Conservation (phyloP, 2,329 filamentous ascomycete species). For the Huntiella bhutanensis region DNA sequence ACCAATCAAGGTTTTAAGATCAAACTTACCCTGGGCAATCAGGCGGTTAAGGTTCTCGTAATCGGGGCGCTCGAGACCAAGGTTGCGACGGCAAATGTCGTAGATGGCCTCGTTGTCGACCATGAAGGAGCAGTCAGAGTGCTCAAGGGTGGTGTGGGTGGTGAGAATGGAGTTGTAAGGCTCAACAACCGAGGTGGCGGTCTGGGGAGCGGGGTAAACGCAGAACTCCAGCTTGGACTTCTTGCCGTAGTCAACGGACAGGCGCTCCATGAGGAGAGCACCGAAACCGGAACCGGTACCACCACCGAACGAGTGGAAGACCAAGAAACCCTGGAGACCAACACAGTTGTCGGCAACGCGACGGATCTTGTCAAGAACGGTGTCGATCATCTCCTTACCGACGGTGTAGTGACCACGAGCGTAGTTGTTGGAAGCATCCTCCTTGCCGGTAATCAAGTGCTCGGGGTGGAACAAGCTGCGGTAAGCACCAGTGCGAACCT, state of each 20-base stretch:
- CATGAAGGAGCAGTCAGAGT: constrained; percentile 99
- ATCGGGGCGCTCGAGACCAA: constrained; percentile 91
- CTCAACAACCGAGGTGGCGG: constrained; percentile 93
- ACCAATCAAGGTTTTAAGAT: background rate
- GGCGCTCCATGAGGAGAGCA: constrained; percentile 94
- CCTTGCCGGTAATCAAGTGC: constrained; percentile 99
- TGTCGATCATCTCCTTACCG: constrained; percentile 97
- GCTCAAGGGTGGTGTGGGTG: constrained; percentile 96
- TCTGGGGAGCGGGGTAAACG: constrained; percentile 94
- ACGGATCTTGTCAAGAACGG: constrained; percentile 93
- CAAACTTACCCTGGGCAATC: constrained; percentile 66
- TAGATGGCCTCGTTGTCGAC: constrained; percentile 99
- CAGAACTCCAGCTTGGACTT: constrained; percentile 99
- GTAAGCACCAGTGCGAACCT: constrained; percentile 95
- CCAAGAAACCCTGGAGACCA: constrained; percentile 95
- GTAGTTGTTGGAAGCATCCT: constrained; percentile 99
- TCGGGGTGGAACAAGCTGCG: constrained; percentile 95
- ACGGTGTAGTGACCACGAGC: constrained; percentile 99
- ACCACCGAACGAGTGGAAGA: constrained; percentile 99
- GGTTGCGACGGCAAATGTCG: constrained; percentile 95
- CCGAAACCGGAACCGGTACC: constrained; percentile 98
- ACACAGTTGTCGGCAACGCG: constrained; percentile 95
- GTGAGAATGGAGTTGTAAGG: constrained; percentile 99
- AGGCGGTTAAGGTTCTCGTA: constrained; percentile 98
- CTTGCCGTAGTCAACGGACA: constrained; percentile 98